Conservation (phyloP, 306 rosid species). For the Dalbergia oliveri region DNA sequence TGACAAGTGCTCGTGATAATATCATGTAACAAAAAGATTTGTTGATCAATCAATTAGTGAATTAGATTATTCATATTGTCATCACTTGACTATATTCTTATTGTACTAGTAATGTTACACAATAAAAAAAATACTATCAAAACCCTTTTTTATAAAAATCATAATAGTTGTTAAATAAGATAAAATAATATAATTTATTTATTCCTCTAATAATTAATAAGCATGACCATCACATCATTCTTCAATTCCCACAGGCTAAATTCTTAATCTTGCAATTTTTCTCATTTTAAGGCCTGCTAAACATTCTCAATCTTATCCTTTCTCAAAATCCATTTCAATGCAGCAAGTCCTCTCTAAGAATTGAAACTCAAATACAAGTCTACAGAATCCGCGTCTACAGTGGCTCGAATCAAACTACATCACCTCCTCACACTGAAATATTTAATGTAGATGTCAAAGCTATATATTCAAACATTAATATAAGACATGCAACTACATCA, state of each 20-base stretch:
- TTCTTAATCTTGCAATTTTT: not conserved
- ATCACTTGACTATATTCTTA: not conserved
- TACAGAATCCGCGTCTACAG: not conserved
- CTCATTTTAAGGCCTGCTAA: not conserved
- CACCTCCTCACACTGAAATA: conserved; percentile 1
- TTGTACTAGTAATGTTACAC: not conserved
- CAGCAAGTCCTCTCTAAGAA: not conserved
- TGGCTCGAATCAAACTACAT: not conserved
- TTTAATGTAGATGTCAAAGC: not conserved
- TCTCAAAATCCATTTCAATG: not conserved
- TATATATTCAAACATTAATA: not conserved
- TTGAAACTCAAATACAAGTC: not conserved
- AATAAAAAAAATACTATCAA: no score
- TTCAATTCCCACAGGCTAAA: not conserved
- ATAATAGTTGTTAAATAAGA: no score
- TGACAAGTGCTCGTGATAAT: not conserved
- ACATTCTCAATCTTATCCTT: not conserved
- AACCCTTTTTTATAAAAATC: no score
- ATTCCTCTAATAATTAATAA: not conserved
- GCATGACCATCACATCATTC: no score
- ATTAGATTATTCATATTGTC: not conserved
- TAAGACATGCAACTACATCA: conserved; percentile 1
- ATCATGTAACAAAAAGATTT: conserved; percentile 1
- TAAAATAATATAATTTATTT: not conserved
- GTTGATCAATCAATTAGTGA: conserved; percentile 8